Evolutionary conservation across 2,329 filamentous ascomycete genomes (phyloP).

Genomic region (Emericellopsis atlantica): DNA sequence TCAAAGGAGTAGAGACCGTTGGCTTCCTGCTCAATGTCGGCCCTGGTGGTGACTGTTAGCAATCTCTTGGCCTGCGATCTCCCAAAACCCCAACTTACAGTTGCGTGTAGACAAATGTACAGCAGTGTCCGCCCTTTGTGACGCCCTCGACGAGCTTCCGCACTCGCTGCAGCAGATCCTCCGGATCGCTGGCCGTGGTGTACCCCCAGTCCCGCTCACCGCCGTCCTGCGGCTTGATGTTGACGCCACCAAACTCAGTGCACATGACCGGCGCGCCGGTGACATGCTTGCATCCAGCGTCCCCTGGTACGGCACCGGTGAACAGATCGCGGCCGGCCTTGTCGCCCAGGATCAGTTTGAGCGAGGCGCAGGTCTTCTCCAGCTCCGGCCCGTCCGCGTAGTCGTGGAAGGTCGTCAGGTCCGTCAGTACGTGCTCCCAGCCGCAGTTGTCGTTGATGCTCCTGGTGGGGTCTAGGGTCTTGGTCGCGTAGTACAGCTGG

Average conservation of each 20-base stretch:
- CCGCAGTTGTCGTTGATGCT: slow-evolving; percentile 62
- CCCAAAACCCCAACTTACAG: slow-evolving; percentile 25
- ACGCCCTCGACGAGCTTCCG: slow-evolving; percentile 46
- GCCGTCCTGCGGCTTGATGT: slow-evolving; percentile 39
- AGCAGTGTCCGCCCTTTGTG: slow-evolving; percentile 40
- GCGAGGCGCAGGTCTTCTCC: slow-evolving; percentile 35
- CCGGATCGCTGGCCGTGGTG: slow-evolving; percentile 47
- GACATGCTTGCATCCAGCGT: slow-evolving; percentile 36
- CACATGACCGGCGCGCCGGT: slow-evolving; percentile 48
- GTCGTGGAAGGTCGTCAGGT: slow-evolving; percentile 57
- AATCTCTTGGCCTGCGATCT: background rate
- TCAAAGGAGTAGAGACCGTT: slow-evolving; percentile 55
- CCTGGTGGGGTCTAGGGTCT: slow-evolving; percentile 48
- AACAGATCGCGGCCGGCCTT: slow-evolving; percentile 44
- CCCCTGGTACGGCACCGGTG: slow-evolving; percentile 28
- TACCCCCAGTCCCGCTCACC: slow-evolving; percentile 50
- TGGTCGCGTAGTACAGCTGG: slow-evolving; percentile 51
- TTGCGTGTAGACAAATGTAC: slow-evolving; percentile 56
- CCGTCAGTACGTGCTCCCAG: slow-evolving; percentile 55
- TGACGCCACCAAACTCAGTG: slow-evolving; percentile 57
- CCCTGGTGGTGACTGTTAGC: slow-evolving; percentile 15
- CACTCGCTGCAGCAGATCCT: slow-evolving; percentile 45
- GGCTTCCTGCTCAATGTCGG: slow-evolving; percentile 54
- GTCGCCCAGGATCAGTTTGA: slow-evolving; percentile 38
- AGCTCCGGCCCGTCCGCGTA: slow-evolving; percentile 47